Evolutionary conservation across 768 basidiomycete genomes (phyloP), one percentile per base, ranked within the genome.

Genomic region (Pleurotus citrinopileatus): DNA sequence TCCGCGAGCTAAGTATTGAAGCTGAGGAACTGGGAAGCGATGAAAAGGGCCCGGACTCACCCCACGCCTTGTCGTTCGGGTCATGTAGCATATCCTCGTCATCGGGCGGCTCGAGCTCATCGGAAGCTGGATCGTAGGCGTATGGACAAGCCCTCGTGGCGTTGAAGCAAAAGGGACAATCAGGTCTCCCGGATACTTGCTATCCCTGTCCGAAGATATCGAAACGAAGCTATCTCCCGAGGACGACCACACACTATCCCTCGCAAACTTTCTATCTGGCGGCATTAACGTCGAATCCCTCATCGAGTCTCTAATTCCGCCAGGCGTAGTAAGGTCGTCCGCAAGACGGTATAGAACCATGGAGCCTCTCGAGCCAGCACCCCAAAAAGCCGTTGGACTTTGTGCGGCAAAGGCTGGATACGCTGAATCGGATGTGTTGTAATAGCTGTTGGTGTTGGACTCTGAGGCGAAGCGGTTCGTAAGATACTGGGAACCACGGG

Each of bases 11-110:
- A 25, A 19, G 5, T 15, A 26, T 22, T 25, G n/a, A n/a, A n/a
- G 42, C n/a, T 10, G 25, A 23, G 45, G 28, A 26, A 20, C 10
- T 15, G 9, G 4, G 13, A 8, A 47, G 20, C 15, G 15, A 12
- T 26, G 25, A 46, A 56, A 59, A n/a, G n/a, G n/a, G n/a, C n/a
- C n/a, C n/a, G n/a, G n/a, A 46, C 58, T 56, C 37, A 57, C 59
- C n/a, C 55, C 48, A 50, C 17, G 48, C 46, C 42, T 67, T 58
- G 44, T 63, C 55, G 6, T 63, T 67, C 2, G 77, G 83, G 55
- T 88, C 84, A 62, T 94, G 89, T 29, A 94, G 66, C 19, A 80
- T 65, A 62, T 94, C 93, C 61, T 94, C 92, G 13, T 86, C 86
- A 63, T 89, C 87, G 1, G 73, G 70, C 0, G 73, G 78, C n/a